Conservation (phyloP, 1,139 yeast genomes). For the Candida pseudocylindracea region DNA sequence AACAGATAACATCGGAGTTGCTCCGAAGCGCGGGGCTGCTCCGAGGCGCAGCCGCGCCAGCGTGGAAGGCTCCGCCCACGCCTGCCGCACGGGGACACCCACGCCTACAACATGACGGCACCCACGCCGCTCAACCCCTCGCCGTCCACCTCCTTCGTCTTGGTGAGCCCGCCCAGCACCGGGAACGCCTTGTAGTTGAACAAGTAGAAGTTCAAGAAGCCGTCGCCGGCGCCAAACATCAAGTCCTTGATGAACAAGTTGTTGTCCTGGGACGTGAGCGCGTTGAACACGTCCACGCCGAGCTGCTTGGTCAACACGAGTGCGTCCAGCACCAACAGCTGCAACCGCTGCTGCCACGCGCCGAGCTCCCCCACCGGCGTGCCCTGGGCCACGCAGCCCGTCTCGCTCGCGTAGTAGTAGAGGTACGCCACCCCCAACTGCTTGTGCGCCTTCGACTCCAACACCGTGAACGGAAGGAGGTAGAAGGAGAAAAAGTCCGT, state of each 20-base stretch:
- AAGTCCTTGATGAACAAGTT: constrained; percentile 57
- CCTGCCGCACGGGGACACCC: too few species aligned
- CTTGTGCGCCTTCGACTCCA: constrained; percentile 41
- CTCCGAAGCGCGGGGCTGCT: too few species aligned
- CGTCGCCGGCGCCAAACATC: constrained; percentile 91
- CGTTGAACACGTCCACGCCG: constrained; percentile 80
- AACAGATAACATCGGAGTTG: too few species aligned
- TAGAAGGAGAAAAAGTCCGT: constrained; percentile 86
- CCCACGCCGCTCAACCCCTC: constrained; percentile 64
- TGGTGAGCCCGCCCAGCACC: constrained; percentile 54
- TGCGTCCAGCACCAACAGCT: constrained; percentile 46
- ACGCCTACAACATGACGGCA: constrained; percentile 57
- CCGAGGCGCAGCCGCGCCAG: too few species aligned
- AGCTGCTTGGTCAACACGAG: constrained; percentile 47
- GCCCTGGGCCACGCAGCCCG: constrained; percentile 8
- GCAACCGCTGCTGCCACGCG: constrained; percentile 33
- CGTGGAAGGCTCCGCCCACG: too few species aligned
- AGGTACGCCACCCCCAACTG: constrained; percentile 73
- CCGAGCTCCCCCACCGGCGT: too few species aligned
- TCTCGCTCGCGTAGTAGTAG: constrained; percentile 72
- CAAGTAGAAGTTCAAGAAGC: constrained; percentile 69
- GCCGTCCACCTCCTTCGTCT: constrained; percentile 24
- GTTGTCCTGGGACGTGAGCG: constrained; percentile 80
- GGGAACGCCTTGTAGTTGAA: constrained; percentile 79
- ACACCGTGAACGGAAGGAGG: constrained; percentile 68